A percentile compares a stretch with the other conserved stretches of the same genome.
These are phyloP conservation scores for Neurospora africana DNA, from an alignment of 495 filamentous ascomycete species.

Conservation along the genomic window DNA sequence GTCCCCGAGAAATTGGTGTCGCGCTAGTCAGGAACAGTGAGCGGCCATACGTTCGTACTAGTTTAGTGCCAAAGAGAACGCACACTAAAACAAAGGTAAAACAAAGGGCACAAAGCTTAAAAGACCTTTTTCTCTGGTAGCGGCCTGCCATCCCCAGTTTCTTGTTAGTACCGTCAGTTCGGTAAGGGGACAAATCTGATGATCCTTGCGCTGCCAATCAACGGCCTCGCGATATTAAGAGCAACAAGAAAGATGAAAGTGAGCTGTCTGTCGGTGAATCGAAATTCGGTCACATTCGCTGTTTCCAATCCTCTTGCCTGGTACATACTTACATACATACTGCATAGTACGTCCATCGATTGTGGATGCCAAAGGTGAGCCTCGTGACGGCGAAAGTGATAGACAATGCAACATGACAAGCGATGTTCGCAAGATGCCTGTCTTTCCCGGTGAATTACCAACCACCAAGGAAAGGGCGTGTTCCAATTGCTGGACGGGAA, in stretches of 20 bases:
- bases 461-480: not conserved
- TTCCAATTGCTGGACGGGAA: not conserved
- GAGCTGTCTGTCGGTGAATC: not conserved
- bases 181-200: not conserved
- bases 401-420: not conserved
- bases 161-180: not conserved
- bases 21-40: not conserved
- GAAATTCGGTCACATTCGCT: not conserved
- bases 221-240: not conserved
- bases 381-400: not conserved
- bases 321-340: not conserved
- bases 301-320: not conserved
- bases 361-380: conserved; percentile 10
- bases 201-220: not conserved
- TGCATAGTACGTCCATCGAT: not conserved
- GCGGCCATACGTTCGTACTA: not conserved
- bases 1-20: not conserved
- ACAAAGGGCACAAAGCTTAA: not conserved
- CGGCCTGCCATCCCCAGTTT: not conserved
- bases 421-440: not conserved
- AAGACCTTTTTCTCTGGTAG: not conserved
- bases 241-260: not conserved
- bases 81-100: not conserved
- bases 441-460: not conserved
- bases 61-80: not conserved